Evolutionary conservation across 768 basidiomycete genomes (phyloP), one percentile per base, ranked within the genome.

Genomic region (Boletus speciosus): DNA sequence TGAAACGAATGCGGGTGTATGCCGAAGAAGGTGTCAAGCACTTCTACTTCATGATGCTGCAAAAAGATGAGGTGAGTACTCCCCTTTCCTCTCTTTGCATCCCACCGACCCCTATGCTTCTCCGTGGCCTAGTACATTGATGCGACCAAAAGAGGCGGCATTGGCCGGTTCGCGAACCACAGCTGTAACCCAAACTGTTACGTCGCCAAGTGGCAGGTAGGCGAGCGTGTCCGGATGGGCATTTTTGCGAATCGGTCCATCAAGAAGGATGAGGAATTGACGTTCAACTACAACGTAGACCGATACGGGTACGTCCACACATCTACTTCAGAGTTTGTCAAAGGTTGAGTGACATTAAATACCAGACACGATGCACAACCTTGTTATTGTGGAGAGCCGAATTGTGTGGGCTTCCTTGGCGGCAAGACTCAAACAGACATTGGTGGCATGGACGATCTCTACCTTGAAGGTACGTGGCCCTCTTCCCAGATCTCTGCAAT

Each of bases 41-140:
- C 70, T 99, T 98, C 63, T 99, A 98, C 74, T 99, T 99, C 69
- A 99, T 98, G 97, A 95, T 96, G 90, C 72, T 99, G 54, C 97
- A 99, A 74, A 93, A 91, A 67, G 94, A 96, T 61, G 94, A 98
- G 81, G 95, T 93, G 61, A 51, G 83, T 71, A 14, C 16, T 34
- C 38, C n/a, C 25, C 8, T 48, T 52, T 11, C 42, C 21, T 2
- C 54, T 36, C 9, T 31, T 41, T 31, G n/a, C 45, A 40, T 47
- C 39, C 16, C 16, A 7, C 54, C 47, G 29, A 57, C 16, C 23
- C 41, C 7, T 21, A 39, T 45, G 5, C 31, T 41, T 46, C 52
- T 32, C 23, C 10, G 21, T 31, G 47, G 16, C 29, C 16, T 27
- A 94, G 94, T 99, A 90, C 72, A 94, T 99, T 66, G 97, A 99